Conservation (phyloP, 768 basidiomycete genomes). For the Russula brevipes region DNA sequence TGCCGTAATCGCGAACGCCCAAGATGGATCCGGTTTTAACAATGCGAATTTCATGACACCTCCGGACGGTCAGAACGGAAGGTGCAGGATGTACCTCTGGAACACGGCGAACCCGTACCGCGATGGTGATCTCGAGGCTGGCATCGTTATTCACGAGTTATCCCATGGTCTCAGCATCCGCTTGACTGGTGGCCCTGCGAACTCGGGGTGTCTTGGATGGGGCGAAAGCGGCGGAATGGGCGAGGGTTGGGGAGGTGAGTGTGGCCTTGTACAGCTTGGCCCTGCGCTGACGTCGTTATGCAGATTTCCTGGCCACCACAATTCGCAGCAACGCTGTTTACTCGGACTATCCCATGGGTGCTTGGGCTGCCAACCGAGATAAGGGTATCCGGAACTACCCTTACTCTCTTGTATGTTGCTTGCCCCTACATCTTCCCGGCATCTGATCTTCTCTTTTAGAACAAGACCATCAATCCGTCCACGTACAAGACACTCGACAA, state of each 20-base stretch:
- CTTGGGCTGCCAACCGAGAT: constrained; percentile 82
- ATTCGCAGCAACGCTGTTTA: constrained; percentile 73
- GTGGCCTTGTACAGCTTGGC: not conserved
- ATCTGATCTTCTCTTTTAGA: constrained; percentile 30
- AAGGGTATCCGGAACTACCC: constrained; percentile 82
- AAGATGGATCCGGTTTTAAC: constrained; percentile 91
- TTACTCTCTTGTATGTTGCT: constrained; percentile 57
- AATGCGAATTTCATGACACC: constrained; percentile 91
- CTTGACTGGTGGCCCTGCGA: constrained; percentile 87
- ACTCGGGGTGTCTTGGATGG: constrained; percentile 93
- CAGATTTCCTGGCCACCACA: constrained; percentile 81
- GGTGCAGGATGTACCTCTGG: constrained; percentile 98
- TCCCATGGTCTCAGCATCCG: constrained; percentile 90
- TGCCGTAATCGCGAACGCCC: constrained; percentile 90
- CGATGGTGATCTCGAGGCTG: constrained; percentile 94
- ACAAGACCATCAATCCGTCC: constrained; percentile 75
- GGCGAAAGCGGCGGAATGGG: constrained; percentile 98
- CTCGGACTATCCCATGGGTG: constrained; percentile 84
- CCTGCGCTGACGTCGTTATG: not conserved
- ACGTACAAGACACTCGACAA: constrained; percentile 94
- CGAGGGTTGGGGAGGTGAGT: constrained; percentile 85
- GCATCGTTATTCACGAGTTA: constrained; percentile 91
- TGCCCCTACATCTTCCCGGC: not conserved
- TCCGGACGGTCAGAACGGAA: constrained; percentile 78
- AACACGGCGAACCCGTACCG: constrained; percentile 84